A percentile compares a stretch with the other conserved stretches of the same genome.
Evolutionary conservation across 202 grass and related monocot species (phyloP).

Genomic region (Brachypodium distachyon): DNA sequence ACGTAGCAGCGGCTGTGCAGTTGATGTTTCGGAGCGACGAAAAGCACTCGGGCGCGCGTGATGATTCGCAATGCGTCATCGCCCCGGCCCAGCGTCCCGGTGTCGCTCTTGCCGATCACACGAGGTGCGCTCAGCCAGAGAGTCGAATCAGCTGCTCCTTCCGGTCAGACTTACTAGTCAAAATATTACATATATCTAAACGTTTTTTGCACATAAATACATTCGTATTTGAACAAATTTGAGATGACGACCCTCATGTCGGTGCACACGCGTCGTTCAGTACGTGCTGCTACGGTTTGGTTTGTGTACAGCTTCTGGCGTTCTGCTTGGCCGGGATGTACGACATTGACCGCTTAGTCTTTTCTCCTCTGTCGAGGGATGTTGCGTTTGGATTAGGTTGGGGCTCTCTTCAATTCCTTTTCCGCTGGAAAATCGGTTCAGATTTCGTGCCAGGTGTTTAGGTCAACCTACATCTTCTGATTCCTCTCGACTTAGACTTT

Average conservation of each 20-base stretch:
- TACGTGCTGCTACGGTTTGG: too few species aligned
- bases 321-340: too few species aligned
- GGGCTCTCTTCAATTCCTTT: background rate
- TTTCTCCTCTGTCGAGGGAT: conserved; percentile 2
- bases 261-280: too few species aligned
- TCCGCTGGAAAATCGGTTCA: background rate
- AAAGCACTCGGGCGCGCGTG: background rate
- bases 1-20: too few species aligned
- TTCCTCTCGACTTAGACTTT: background rate
- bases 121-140: conserved; percentile 2
- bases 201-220: too few species aligned
- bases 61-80: too few species aligned
- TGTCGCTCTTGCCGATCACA: conserved; percentile 25
- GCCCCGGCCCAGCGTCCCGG: background rate
- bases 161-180: too few species aligned
- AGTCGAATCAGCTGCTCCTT: background rate
- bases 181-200: too few species aligned
- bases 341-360: background rate
- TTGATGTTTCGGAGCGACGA: background rate
- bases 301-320: too few species aligned
- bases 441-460: background rate
- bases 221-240: too few species aligned
- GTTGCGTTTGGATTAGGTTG: conserved; percentile 20
- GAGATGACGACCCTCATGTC: too few species aligned
- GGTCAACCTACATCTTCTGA: background rate